Conservation (phyloP, 331 rosid genomes). For the Erythrophleum ivorense region DNA sequence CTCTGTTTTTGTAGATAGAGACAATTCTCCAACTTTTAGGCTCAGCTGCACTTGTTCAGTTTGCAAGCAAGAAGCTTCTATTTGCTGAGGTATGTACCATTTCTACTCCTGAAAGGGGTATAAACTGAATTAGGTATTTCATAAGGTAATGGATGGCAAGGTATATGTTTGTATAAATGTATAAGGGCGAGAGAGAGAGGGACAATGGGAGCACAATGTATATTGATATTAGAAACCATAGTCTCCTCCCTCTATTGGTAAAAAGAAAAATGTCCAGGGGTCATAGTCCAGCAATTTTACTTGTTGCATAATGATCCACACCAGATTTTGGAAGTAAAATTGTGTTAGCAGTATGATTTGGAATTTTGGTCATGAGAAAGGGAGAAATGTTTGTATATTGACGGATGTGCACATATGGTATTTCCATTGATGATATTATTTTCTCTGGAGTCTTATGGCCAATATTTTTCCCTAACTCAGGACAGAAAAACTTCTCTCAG, state of each 20-base stretch:
- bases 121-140: not conserved
- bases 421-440: not conserved
- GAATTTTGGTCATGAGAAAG: not conserved
- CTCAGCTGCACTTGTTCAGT: slow-evolving; percentile 86
- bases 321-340: not conserved
- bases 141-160: not conserved
- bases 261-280: not conserved
- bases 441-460: not conserved
- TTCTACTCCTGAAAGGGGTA: not conserved
- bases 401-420: not conserved
- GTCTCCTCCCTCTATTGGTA: not conserved
- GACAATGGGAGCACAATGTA: not conserved
- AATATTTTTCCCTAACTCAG: not conserved
- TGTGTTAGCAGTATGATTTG: not conserved
- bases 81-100: slow-evolving; percentile 76
- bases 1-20: slow-evolving; percentile 62
- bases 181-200: not conserved
- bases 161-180: not conserved
- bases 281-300: slow-evolving; percentile 12
- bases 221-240: not conserved
- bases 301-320: slow-evolving; percentile 4
- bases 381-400: slow-evolving; percentile 2
- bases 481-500: not conserved
- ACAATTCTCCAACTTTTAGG: slow-evolving; percentile 88
- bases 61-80: slow-evolving; percentile 80